Conservation (phyloP, 2,329 filamentous ascomycete genomes). For the Basipetospora chlamydospora region DNA sequence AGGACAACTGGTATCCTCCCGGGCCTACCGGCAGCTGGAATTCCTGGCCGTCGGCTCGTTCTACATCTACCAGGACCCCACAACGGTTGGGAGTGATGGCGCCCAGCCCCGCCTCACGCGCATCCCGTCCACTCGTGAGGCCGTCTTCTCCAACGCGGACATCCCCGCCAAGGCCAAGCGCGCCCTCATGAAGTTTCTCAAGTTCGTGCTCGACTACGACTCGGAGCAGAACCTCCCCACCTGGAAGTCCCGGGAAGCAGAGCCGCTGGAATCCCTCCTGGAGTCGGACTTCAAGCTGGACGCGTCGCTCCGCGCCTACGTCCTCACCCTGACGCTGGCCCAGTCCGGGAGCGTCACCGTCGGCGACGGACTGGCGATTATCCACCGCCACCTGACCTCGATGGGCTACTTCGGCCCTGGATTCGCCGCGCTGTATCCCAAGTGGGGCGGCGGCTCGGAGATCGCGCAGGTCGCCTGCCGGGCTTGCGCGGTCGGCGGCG, state of each 20-base stretch:
- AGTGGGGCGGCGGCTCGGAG: constrained; percentile 85
- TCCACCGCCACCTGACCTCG: constrained; percentile 69
- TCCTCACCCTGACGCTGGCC: constrained; percentile 58
- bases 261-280: constrained; percentile 44
- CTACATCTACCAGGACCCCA: constrained; percentile 49
- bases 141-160: constrained; percentile 66
- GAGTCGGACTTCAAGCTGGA: constrained; percentile 52
- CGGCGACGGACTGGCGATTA: constrained; percentile 51
- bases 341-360: constrained; percentile 49
- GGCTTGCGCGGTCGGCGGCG: constrained; percentile 79
- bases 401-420: constrained; percentile 80
- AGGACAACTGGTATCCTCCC: constrained; percentile 71
- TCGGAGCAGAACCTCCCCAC: constrained; percentile 35
- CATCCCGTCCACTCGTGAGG: constrained; percentile 80
- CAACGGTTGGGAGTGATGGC: constrained; percentile 13
- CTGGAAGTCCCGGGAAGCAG: constrained; percentile 43
- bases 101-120: constrained; percentile 28
- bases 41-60: constrained; percentile 89
- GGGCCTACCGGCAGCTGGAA: constrained; percentile 77
- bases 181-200: constrained; percentile 82
- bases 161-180: constrained; percentile 75
- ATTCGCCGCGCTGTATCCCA: constrained; percentile 79
- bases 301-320: constrained; percentile 45
- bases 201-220: constrained; percentile 65
- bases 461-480: constrained; percentile 84